Conservation (phyloP, 2,329 filamentous ascomycete species). For the Cercospora sojina region DNA sequence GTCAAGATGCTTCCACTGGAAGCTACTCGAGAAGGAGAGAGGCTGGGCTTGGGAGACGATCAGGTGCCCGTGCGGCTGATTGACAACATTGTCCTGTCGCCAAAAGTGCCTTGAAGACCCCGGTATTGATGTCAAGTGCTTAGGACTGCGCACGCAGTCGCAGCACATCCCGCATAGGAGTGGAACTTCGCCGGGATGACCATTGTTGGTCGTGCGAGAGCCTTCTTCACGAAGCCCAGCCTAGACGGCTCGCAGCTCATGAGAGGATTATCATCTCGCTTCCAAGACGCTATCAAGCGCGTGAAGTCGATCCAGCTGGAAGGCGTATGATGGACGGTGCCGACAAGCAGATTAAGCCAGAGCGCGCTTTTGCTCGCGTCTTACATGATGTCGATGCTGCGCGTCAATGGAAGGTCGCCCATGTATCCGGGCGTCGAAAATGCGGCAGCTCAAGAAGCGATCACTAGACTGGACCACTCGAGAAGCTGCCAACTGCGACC, state of each 20-base stretch:
- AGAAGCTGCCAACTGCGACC: not conserved
- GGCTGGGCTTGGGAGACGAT: conserved; percentile 66
- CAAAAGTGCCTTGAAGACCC: not conserved
- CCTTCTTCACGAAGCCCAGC: not conserved
- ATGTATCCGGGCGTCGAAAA: not conserved
- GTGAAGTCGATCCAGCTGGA: not conserved
- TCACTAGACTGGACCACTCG: not conserved
- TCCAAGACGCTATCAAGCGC: not conserved
- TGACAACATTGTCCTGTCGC: conserved; percentile 68
- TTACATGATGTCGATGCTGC: not conserved
- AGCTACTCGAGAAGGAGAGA: conserved; percentile 66
- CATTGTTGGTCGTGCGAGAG: not conserved
- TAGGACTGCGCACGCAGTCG: not conserved
- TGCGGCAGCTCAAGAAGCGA: not conserved
- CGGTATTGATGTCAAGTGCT: not conserved
- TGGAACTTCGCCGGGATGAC: not conserved
- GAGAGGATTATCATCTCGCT: not conserved
- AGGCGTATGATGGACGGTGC: not conserved
- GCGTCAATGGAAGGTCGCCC: not conserved
- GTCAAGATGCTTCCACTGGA: conserved; percentile 86
- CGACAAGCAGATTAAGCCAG: not conserved
- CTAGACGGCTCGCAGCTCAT: not conserved
- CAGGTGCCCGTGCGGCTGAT: conserved; percentile 82
- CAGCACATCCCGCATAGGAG: not conserved
- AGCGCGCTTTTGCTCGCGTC: not conserved